phyloP scores from a whole-genome alignment of 306 rosid species.

The Trifolium repens region DNA sequence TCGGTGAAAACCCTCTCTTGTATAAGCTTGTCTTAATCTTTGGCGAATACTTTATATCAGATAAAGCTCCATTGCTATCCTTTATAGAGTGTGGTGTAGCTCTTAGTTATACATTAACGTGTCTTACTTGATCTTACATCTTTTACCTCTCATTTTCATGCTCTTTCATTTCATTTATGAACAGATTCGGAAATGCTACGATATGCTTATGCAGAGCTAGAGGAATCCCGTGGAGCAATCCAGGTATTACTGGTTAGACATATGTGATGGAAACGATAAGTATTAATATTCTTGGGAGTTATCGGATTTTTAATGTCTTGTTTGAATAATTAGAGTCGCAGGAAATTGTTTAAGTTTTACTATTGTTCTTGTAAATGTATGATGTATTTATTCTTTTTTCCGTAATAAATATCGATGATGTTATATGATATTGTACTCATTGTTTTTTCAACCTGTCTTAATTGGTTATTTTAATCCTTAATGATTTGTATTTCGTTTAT shows the following conservation, averaged over 20 bases:
- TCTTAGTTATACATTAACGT: background rate
- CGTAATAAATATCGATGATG: too few species aligned
- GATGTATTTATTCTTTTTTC: too few species aligned
- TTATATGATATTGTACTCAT: too few species aligned
- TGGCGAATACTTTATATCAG: background rate
- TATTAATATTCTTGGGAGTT: background rate
- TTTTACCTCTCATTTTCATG: background rate
- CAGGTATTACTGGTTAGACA: slow-evolving; percentile 57
- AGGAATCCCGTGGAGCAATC: slow-evolving; percentile 97
- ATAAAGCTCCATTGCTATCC: slow-evolving; percentile 19
- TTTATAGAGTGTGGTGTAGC: background rate
- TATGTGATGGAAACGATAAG: slow-evolving; percentile 10
- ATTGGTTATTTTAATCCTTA: too few species aligned
- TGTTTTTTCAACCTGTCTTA: too few species aligned
- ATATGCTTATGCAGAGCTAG: slow-evolving; percentile 96
- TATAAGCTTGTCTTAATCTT: slow-evolving; percentile 4
- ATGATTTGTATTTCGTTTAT: slow-evolving; percentile 6
- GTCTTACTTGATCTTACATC: background rate
- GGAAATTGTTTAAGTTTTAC: background rate
- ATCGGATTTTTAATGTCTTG: background rate
- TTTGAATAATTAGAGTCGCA: background rate
- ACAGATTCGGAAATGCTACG: slow-evolving; percentile 87
- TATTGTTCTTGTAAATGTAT: slow-evolving; percentile 5
- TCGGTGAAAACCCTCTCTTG: background rate
- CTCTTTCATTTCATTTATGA: slow-evolving; percentile 9